Base-by-base conservation (phyloP, 768 basidiomycete genomes). In the Collybia sordida region DNA sequence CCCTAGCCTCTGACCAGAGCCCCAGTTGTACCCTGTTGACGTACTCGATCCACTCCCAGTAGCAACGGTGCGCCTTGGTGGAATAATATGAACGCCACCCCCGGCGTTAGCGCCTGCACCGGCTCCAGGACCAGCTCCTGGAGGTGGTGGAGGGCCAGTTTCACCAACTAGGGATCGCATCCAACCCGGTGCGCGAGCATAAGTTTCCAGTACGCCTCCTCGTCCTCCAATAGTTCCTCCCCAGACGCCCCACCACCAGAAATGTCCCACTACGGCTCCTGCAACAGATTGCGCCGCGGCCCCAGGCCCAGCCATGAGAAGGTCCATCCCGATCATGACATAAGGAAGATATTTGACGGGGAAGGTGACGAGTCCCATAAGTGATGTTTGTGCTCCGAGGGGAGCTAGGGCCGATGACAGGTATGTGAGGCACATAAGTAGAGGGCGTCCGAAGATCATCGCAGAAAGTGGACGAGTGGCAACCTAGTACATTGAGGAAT, bases 201-300 rank as follows among this genome's bases (percentile, higher is more conserved):
- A 74, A 18, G 49, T 35, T 15, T 66, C 66, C 50, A 81, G 64
- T 7, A 64, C 57, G 1, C 82, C 74, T 8, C 66, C 75, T 15
- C 64, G 64, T 5, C 62, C 64, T 22, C 77, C 75, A n/a, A 72
- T 61, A 15, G 65, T 69, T 25, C 70, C 69, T 21, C 80, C 78
- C 75, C 83, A 84, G 6, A 90, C 74, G 21, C 71, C 61, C 84
- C 83, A 89, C 83, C 86, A 91, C 88, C 90, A 93, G 7, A 80
- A 63, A 62, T 94, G 90, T 0, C 92, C 92, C 2, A 85, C 79
- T 25, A 90, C 75, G 27, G 87, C 77, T 6, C 93, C 93, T 0
- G 85, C 83, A 42, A 90, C 62, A 21, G 78, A 70, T 22, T 72
- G 59, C 6, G 81, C 78, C 3, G 84, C 87, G 3, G 76, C 79